phyloP scores from a whole-genome alignment of 2,329 filamentous ascomycete species.

The Epichloe aotearoae region DNA sequence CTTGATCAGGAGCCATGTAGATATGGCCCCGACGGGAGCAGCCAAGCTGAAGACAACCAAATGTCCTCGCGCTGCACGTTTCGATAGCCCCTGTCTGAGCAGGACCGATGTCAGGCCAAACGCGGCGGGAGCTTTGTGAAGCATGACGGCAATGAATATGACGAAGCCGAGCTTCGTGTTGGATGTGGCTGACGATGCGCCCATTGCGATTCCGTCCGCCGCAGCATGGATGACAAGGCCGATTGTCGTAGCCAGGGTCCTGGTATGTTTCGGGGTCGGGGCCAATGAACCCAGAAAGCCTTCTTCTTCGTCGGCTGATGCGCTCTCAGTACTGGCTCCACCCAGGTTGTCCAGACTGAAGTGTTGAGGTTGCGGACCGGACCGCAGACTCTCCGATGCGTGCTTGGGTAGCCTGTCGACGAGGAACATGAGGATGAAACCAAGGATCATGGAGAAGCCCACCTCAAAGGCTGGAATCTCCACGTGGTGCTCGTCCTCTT shows the following conservation, averaged over 20 bases:
- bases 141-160: slow-evolving; percentile 92
- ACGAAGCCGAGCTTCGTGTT: slow-evolving; percentile 72
- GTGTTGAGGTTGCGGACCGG: slow-evolving; percentile 59
- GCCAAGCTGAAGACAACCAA: slow-evolving; percentile 85
- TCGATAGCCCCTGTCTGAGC: slow-evolving; percentile 81
- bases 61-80: slow-evolving; percentile 71
- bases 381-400: slow-evolving; percentile 49
- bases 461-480: slow-evolving; percentile 61
- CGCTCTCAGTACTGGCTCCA: slow-evolving; percentile 22
- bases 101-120: slow-evolving; percentile 88
- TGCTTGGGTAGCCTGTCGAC: slow-evolving; percentile 76
- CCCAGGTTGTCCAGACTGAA: slow-evolving; percentile 79
- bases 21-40: slow-evolving; percentile 71
- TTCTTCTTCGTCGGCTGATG: slow-evolving; percentile 41
- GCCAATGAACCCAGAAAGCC: slow-evolving; percentile 46
- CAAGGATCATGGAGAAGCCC: slow-evolving; percentile 71
- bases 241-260: slow-evolving; percentile 69
- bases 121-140: slow-evolving; percentile 91
- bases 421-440: slow-evolving; percentile 94
- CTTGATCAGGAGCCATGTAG: slow-evolving; percentile 70
- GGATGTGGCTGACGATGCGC: slow-evolving; percentile 67
- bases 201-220: slow-evolving; percentile 90
- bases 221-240: slow-evolving; percentile 93
- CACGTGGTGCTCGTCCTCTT: slow-evolving; percentile 11
- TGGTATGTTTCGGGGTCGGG: slow-evolving; percentile 43